Evolutionary conservation across 2,329 filamentous ascomycete species (phyloP).

Genomic region (Ploettnerulaceae sp.): DNA sequence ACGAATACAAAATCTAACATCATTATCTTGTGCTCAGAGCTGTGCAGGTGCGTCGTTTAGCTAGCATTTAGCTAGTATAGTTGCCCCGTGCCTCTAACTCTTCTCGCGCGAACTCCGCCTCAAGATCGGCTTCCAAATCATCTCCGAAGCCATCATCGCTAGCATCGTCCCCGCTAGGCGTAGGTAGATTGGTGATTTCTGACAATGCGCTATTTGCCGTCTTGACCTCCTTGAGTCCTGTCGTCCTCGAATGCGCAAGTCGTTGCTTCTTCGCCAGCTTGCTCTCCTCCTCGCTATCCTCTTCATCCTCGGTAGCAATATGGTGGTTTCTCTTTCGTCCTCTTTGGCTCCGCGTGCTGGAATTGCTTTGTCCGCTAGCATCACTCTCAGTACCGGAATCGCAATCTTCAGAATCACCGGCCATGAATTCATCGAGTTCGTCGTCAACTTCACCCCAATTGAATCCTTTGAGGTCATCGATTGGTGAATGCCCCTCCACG

Average conservation of each 20-base stretch:
- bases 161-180: slow-evolving; percentile 39
- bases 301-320: slow-evolving; percentile 39
- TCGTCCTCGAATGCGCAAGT: slow-evolving; percentile 42
- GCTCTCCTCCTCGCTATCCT: slow-evolving; percentile 46
- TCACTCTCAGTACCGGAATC: slow-evolving; percentile 26
- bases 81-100: slow-evolving; percentile 27
- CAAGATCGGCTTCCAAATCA: slow-evolving; percentile 52
- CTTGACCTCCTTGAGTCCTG: slow-evolving; percentile 43
- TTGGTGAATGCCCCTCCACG: slow-evolving; percentile 47
- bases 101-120: slow-evolving; percentile 38
- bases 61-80: no score
- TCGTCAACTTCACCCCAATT: slow-evolving; percentile 63
- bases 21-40: not conserved
- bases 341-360: slow-evolving; percentile 21
- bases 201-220: slow-evolving; percentile 38
- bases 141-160: slow-evolving; percentile 44
- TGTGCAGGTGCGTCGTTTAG: no score
- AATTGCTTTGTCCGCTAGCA: slow-evolving; percentile 14
- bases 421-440: slow-evolving; percentile 72
- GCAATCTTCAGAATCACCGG: slow-evolving; percentile 47
- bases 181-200: slow-evolving; percentile 37
- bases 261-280: slow-evolving; percentile 48
- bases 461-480: slow-evolving; percentile 52
- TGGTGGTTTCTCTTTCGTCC: slow-evolving; percentile 32
- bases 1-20: slow-evolving; percentile 11